phyloP scores from a whole-genome alignment of 768 basidiomycete species.

The Amanita thiersii region DNA sequence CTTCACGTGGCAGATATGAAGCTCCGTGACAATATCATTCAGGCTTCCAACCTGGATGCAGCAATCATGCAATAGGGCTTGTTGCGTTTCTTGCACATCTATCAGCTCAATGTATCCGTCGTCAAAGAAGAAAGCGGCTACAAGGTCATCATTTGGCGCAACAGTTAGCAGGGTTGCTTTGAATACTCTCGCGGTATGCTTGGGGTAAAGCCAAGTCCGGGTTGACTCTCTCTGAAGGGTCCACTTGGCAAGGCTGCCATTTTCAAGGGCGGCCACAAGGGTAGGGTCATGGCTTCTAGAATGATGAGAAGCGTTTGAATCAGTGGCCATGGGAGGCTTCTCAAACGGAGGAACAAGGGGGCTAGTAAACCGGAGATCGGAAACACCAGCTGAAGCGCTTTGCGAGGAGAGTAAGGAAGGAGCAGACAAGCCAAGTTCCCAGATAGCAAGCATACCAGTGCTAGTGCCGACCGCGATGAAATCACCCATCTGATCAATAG shows the following conservation, averaged over 20 bases:
- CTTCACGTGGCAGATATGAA: conserved; percentile 45
- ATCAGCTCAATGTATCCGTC: conserved; percentile 62
- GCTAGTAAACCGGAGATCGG: conserved; percentile 43
- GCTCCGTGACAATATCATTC: conserved; percentile 41
- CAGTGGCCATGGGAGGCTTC: conserved; percentile 20
- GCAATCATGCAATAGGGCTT: conserved; percentile 34
- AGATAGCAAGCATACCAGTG: conserved; percentile 56
- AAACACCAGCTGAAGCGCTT: conserved; percentile 39
- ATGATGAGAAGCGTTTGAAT: conserved; percentile 23
- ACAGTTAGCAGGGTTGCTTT: conserved; percentile 43
- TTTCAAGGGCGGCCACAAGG: conserved; percentile 49
- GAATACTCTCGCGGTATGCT: conserved; percentile 32
- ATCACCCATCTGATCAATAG: conserved; percentile 51
- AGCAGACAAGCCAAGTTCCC: conserved; percentile 37
- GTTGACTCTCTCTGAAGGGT: conserved; percentile 24
- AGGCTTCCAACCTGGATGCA: conserved; percentile 52
- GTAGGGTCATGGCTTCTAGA: conserved; percentile 13
- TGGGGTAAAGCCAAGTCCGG: conserved; percentile 33
- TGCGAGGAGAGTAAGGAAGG: conserved; percentile 32
- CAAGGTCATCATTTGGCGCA: conserved; percentile 32
- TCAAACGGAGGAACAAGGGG: conserved; percentile 4
- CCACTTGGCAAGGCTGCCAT: conserved; percentile 53
- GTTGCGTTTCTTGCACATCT: conserved; percentile 39
- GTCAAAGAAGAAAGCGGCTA: conserved; percentile 53
- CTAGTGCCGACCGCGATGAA: conserved; percentile 69